phyloP scores from a whole-genome alignment of 345 rosid species.

The Brassica carinata region DNA sequence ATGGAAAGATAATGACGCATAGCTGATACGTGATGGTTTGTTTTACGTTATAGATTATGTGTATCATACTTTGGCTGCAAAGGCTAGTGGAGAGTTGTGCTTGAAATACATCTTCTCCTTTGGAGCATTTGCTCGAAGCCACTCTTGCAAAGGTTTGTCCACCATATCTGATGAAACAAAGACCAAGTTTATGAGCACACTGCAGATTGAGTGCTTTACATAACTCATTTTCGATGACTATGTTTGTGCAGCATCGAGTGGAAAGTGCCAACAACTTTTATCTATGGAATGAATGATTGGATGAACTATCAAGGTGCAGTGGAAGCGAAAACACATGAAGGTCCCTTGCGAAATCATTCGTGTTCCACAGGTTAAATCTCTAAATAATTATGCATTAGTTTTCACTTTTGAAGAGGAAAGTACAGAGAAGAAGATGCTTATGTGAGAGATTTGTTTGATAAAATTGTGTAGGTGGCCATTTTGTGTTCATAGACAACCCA shows the following conservation, averaged over 20 bases:
- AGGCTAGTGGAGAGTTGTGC: conserved; percentile 98
- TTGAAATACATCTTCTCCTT: conserved; percentile 88
- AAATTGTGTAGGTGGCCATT: conserved; percentile 66
- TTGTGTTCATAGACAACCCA: conserved; percentile 86
- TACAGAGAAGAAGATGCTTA: conserved; percentile 9
- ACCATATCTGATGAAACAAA: conserved; percentile 7
- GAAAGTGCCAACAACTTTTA: conserved; percentile 97
- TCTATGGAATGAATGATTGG: conserved; percentile 89
- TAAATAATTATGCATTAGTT: background rate
- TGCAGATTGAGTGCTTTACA: background rate
- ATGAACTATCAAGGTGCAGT: conserved; percentile 87
- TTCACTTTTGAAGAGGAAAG: no score
- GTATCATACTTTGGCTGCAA: conserved; percentile 91
- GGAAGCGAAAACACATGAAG: conserved; percentile 74
- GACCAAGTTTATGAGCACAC: background rate
- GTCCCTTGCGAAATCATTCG: conserved; percentile 96
- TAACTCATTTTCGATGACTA: background rate
- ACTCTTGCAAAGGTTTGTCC: conserved; percentile 71
- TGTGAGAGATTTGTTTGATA: conserved; percentile 24
- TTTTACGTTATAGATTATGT: conserved; percentile 60
- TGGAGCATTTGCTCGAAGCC: conserved; percentile 94
- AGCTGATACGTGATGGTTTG: conserved; percentile 23
- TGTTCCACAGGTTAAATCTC: conserved; percentile 71
- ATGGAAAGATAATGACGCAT: background rate
- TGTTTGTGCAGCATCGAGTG: conserved; percentile 71